Evolutionary conservation across 768 basidiomycete genomes (phyloP), one percentile per base, ranked within the genome.

Genomic region (Lactarius hatsudake): DNA sequence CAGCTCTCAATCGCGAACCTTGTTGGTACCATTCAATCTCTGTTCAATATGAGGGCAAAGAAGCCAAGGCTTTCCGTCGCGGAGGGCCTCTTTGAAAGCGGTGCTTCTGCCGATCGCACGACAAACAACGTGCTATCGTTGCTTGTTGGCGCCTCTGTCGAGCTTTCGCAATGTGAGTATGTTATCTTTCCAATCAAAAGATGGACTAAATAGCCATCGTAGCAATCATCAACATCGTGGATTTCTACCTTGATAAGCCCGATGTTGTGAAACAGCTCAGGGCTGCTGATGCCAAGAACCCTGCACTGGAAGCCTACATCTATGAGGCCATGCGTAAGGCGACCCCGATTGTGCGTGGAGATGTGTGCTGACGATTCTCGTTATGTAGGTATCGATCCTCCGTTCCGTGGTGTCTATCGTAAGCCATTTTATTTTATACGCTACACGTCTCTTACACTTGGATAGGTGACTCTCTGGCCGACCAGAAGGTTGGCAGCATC

Each of bases 41-140:
- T 86, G 36, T 85, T 90, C 72, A 81, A 81, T 20, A 5, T 40
- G 70, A 84, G 80, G 67, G 73, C 73, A 28, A 80, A 83, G 73
- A 80, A 74, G 71, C 71, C 28, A 42, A 69, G 64, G 36, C 81
- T 60, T 78, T 82, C 58, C 83, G 83, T 61, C 74, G 91, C 57
- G 77, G 86, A 70, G 83, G 85, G 71, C 82, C 79, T 93, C 42
- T 79, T 82, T 34, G 84, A 81, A 26, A 75, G 86, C 28, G 85
- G 85, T 2, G 81, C 82, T 54, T 82, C 86, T 4, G 78, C 80
- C 0, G 88, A 91, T 65, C 81, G 86, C 61, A 77, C 90, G 8
- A 83, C 87, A 6, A 91, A 91, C 74, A 86, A 84, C 38, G 79
- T 92, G 18, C 75, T 94, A 43, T 90, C 90, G n/a, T 76, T 93